Evolutionary conservation across 495 filamentous ascomycete species (phyloP).

Genomic region (Pyrenula massariospora): DNA sequence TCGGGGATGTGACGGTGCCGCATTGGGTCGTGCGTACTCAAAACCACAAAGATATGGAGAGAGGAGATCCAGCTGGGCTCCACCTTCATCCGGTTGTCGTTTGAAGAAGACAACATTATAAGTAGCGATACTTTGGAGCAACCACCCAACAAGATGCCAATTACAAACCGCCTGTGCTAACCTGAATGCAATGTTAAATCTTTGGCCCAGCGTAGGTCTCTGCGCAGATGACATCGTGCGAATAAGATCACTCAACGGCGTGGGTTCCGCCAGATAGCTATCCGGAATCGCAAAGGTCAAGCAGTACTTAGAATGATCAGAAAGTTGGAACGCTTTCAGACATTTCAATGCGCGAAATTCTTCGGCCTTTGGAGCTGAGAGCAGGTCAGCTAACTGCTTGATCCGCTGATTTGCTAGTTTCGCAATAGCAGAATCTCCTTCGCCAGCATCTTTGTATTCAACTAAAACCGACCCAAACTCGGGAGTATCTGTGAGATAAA

Average conservation of each 20-base stretch:
- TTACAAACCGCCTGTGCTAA: not conserved
- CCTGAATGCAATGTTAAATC: not conserved
- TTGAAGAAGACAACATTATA: not conserved
- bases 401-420: not conserved
- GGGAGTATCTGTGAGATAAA: no score
- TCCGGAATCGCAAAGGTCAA: not conserved
- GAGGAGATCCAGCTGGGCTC: not conserved
- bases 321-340: not conserved
- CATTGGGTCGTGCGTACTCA: slow-evolving; percentile 14
- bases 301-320: not conserved
- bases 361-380: not conserved
- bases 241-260: not conserved
- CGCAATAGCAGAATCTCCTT: not conserved
- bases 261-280: not conserved
- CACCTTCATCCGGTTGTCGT: not conserved
- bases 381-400: not conserved
- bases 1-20: slow-evolving; percentile 12
- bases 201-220: not conserved
- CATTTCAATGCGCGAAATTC: not conserved
- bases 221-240: not conserved
- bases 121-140: not conserved
- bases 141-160: not conserved
- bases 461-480: not conserved
- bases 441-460: not conserved
- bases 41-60: slow-evolving; percentile 1